These are phyloP conservation scores for Claviceps arundinis DNA, from an alignment of 2,329 filamentous ascomycete genomes.

Conservation along the genomic window DNA sequence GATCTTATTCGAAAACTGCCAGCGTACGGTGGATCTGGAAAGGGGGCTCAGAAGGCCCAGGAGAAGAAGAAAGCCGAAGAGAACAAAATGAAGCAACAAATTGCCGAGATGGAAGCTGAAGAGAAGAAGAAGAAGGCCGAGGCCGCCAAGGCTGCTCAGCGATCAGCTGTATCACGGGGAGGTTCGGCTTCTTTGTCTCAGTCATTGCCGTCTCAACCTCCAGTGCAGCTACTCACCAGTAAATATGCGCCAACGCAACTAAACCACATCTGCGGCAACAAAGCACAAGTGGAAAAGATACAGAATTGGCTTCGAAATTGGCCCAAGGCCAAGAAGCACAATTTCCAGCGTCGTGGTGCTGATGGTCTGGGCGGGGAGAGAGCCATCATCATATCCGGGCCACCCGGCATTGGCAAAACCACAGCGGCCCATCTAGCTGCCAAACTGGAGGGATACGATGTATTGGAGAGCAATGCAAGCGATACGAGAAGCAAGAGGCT, in stretches of 20 bases:
- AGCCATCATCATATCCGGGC: slow-evolving; percentile 89
- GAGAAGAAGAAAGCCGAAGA: slow-evolving; percentile 79
- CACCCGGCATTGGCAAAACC: slow-evolving; percentile 94
- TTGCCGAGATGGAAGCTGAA: slow-evolving; percentile 73
- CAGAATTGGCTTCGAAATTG: slow-evolving; percentile 79
- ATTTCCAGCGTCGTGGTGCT: slow-evolving; percentile 70
- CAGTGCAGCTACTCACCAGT: slow-evolving; percentile 73
- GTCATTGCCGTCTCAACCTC: slow-evolving; percentile 24
- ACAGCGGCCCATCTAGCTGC: slow-evolving; percentile 92
- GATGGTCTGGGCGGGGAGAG: slow-evolving; percentile 75
- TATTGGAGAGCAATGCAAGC: slow-evolving; percentile 90
- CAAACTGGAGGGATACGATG: slow-evolving; percentile 82
- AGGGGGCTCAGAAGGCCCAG: slow-evolving; percentile 72
- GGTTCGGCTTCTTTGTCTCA: slow-evolving; percentile 19
- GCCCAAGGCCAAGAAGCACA: slow-evolving; percentile 61
- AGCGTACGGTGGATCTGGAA: slow-evolving; percentile 74
- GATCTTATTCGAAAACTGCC: slow-evolving; percentile 70
- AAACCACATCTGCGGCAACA: slow-evolving; percentile 90
- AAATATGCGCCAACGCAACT: slow-evolving; percentile 85
- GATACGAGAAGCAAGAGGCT: slow-evolving; percentile 93
- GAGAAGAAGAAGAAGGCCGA: slow-evolving; percentile 50
- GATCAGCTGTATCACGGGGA: slow-evolving; percentile 20
- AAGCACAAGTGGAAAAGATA: slow-evolving; percentile 75
- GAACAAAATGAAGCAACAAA: slow-evolving; percentile 66
- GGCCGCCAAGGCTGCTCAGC: slow-evolving; percentile 36